Percentiles rank a stretch among this genome's conserved stretches.
Evolutionary conservation across 179 eudicot species (phyloP).

Genomic region (Patellifolia procumbens): DNA sequence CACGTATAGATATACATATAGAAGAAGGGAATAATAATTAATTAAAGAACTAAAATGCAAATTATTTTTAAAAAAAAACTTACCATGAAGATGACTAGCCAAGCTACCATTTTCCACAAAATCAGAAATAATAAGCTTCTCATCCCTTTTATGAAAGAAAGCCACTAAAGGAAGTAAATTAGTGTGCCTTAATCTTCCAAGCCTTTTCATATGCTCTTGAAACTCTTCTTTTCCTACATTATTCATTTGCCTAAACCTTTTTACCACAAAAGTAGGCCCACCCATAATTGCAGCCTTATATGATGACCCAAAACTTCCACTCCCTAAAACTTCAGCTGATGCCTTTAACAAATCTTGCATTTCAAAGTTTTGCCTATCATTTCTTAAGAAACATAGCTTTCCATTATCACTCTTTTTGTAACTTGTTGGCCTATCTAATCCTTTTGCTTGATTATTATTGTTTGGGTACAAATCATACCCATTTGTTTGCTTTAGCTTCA

Average conservation of each 20-base stretch:
- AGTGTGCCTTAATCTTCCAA: conserved; percentile 72
- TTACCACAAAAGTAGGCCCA: conserved; percentile 65
- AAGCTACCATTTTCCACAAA: conserved; percentile 80
- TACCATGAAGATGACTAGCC: conserved; percentile 87
- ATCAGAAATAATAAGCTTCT: conserved; percentile 73
- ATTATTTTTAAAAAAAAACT: conserved; percentile 12
- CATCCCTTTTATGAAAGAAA: conserved; percentile 77
- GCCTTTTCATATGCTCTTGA: conserved; percentile 66
- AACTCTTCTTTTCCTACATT: conserved; percentile 73
- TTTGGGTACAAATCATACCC: conserved; percentile 8
- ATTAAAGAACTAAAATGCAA: background rate
- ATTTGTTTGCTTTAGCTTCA: conserved; percentile 14
- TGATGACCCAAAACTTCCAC: conserved; percentile 92
- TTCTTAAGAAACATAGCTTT: conserved; percentile 59
- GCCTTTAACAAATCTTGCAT: conserved; percentile 76
- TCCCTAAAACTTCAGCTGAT: conserved; percentile 77
- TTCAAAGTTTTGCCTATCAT: conserved; percentile 64
- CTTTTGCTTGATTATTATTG: conserved; percentile 22
- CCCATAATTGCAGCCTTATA: conserved; percentile 63
- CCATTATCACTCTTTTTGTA: conserved; percentile 51
- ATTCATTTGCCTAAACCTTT: conserved; percentile 81
- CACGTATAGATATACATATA: no score
- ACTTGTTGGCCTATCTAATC: conserved; percentile 40
- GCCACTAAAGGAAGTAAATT: conserved; percentile 79
- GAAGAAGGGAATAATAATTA: background rate